These are phyloP conservation scores for Talaromyces verruculosus DNA, from an alignment of 2,329 filamentous ascomycete species.

Conservation along the genomic window DNA sequence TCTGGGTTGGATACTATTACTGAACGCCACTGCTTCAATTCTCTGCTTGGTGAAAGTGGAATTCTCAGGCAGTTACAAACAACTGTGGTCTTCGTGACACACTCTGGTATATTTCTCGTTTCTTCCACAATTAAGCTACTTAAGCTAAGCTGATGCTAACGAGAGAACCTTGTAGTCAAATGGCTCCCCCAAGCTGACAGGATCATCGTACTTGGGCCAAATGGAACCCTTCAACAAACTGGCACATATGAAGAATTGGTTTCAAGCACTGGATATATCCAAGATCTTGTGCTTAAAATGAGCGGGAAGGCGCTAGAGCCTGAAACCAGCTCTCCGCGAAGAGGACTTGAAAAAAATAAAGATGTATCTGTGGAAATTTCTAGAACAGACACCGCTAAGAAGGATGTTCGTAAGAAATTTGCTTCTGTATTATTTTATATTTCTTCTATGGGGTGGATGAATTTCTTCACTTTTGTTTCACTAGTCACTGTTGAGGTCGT, in stretches of 20 bases:
- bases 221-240: conserved; percentile 42
- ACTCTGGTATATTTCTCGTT: conserved; percentile 5
- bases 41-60: conserved; percentile 16
- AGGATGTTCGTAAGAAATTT: not conserved
- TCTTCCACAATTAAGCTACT: not conserved
- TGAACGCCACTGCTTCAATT: conserved; percentile 19
- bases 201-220: conserved; percentile 40
- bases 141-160: not conserved
- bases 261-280: conserved; percentile 24
- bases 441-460: conserved; percentile 15
- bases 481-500: conserved; percentile 15
- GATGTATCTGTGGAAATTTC: not conserved
- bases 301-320: not conserved
- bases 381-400: not conserved
- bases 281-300: conserved; percentile 1
- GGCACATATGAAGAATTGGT: conserved; percentile 41
- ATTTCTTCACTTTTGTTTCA: conserved; percentile 1
- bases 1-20: conserved; percentile 19
- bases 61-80: not conserved
- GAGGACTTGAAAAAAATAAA: not conserved
- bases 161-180: conserved; percentile 29
- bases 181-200: conserved; percentile 45
- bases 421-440: conserved; percentile 15
- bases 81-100: conserved; percentile 16
- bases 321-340: not conserved